phyloP scores from a whole-genome alignment of 1,284 basidiomycete species.

The Kalmanozyma brasiliensis region DNA sequence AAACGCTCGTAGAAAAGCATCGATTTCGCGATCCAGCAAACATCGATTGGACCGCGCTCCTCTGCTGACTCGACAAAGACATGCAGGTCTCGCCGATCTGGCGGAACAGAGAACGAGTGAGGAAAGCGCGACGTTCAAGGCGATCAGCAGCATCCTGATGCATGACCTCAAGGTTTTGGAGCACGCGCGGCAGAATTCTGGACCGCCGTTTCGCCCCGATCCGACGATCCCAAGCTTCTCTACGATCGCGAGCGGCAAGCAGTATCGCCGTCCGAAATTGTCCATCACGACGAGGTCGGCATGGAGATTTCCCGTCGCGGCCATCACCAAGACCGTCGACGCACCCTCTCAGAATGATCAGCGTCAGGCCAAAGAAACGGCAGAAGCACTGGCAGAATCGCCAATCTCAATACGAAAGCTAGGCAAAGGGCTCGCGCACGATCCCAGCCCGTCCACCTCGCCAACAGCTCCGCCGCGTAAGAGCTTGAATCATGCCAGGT shows the following conservation, averaged over 20 bases:
- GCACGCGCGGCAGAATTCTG: slow-evolving; percentile 4
- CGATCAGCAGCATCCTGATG: slow-evolving; percentile 6
- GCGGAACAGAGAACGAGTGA: too few relatives aligned
- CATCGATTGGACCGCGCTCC: too few relatives aligned
- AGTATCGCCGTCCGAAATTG: too few relatives aligned
- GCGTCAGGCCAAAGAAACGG: background rate
- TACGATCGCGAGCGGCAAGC: background rate
- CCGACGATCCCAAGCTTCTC: background rate
- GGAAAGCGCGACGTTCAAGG: background rate
- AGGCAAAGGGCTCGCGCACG: slow-evolving; percentile 23
- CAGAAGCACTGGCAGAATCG: background rate
- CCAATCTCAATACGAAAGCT: slow-evolving; percentile 10
- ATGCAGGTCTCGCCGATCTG: too few relatives aligned
- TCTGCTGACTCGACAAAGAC: too few relatives aligned
- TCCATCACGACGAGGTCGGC: too few relatives aligned
- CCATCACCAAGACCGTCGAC: too few relatives aligned
- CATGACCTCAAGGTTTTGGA: slow-evolving; percentile 15
- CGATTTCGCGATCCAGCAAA: too few relatives aligned
- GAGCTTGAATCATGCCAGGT: background rate
- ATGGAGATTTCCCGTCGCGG: too few relatives aligned
- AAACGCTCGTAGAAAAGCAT: too few relatives aligned
- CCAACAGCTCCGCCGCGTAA: background rate
- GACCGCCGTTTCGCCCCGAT: slow-evolving; percentile 1
- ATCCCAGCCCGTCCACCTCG: background rate
- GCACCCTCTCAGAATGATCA: too few relatives aligned